A percentile compares a stretch with the other conserved stretches of the same genome.
These are phyloP conservation scores for Coleophoma cylindrospora DNA, from an alignment of 2,329 filamentous ascomycete species.

Conservation along the genomic window DNA sequence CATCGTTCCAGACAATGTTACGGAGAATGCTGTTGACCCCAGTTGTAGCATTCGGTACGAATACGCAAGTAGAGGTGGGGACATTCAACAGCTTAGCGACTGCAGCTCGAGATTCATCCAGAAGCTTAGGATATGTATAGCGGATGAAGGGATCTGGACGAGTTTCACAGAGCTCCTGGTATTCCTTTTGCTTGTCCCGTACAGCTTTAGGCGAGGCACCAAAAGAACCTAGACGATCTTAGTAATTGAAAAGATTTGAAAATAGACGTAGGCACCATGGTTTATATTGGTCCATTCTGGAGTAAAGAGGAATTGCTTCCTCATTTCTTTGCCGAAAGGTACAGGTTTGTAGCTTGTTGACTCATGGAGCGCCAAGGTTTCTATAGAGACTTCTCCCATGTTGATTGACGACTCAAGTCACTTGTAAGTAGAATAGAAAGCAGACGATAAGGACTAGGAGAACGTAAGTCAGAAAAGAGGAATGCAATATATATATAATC, in stretches of 20 bases:
- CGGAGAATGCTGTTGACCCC: conserved; percentile 76
- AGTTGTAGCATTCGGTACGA: conserved; percentile 76
- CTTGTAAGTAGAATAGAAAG: no score
- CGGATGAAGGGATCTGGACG: conserved; percentile 73
- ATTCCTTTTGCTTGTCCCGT: conserved; percentile 51
- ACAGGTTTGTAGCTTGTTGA: conserved; percentile 15
- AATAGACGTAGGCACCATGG: conserved; percentile 22
- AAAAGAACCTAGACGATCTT: conserved; percentile 56
- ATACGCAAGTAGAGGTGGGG: conserved; percentile 62
- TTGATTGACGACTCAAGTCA: neutral
- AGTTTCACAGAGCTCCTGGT: conserved; percentile 62
- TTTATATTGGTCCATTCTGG: conserved; percentile 28
- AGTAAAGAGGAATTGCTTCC: conserved; percentile 28
- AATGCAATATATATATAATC: neutral
- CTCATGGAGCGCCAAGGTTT: conserved; percentile 9
- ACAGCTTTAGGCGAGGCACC: conserved; percentile 67
- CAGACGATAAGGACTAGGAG: no score
- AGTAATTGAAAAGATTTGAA: neutral
- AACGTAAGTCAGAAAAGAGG: neutral
- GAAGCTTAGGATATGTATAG: conserved; percentile 54
- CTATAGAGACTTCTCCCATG: neutral
- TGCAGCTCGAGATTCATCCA: conserved; percentile 60
- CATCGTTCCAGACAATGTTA: conserved; percentile 61
- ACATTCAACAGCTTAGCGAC: conserved; percentile 64
- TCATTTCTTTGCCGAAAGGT: conserved; percentile 27